These are phyloP conservation scores for Cokeromyces recurvatus DNA, from an alignment of 371 early-diverging fungal species.

Conservation along the genomic window DNA sequence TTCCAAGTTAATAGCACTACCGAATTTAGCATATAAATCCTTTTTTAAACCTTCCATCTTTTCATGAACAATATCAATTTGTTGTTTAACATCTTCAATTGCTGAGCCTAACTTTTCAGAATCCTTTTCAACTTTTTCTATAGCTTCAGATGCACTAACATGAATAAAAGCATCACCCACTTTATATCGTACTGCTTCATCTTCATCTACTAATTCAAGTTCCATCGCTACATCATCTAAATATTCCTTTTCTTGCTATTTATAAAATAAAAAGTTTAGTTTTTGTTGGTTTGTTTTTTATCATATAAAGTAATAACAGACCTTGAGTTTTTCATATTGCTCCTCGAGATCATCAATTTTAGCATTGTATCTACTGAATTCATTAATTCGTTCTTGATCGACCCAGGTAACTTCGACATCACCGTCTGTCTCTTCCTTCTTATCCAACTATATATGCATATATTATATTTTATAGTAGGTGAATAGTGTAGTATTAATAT, in stretches of 20 bases:
- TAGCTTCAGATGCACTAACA: slow-evolving; percentile 68
- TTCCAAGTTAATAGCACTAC: slow-evolving; percentile 91
- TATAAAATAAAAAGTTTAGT: neutral
- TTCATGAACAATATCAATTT: slow-evolving; percentile 63
- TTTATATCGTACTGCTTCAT: slow-evolving; percentile 78
- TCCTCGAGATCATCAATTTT: slow-evolving; percentile 78
- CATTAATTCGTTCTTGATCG: slow-evolving; percentile 93
- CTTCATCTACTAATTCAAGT: slow-evolving; percentile 91
- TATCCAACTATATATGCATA: slow-evolving; percentile 34
- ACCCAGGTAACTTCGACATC: slow-evolving; percentile 91
- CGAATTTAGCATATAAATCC: slow-evolving; percentile 87
- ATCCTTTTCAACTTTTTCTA: slow-evolving; percentile 67
- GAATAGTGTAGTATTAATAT: neutral
- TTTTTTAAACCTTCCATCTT: slow-evolving; percentile 87
- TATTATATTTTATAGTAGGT: neutral
- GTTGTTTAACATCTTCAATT: slow-evolving; percentile 58
- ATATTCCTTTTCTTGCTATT: slow-evolving; percentile 80
- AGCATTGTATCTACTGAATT: slow-evolving; percentile 82
- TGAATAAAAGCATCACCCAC: slow-evolving; percentile 89
- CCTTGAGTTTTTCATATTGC: slow-evolving; percentile 76
- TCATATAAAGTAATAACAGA: too few relatives aligned
- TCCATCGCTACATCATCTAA: slow-evolving; percentile 89
- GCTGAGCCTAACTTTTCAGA: slow-evolving; percentile 50
- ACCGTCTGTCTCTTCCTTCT: slow-evolving; percentile 69
- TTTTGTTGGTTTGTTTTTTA: too few relatives aligned